Evolutionary conservation across 1,139 yeast genomes (phyloP), one percentile per base, ranked within the genome.

Genomic region (Blastobotrys arbuscula): DNA sequence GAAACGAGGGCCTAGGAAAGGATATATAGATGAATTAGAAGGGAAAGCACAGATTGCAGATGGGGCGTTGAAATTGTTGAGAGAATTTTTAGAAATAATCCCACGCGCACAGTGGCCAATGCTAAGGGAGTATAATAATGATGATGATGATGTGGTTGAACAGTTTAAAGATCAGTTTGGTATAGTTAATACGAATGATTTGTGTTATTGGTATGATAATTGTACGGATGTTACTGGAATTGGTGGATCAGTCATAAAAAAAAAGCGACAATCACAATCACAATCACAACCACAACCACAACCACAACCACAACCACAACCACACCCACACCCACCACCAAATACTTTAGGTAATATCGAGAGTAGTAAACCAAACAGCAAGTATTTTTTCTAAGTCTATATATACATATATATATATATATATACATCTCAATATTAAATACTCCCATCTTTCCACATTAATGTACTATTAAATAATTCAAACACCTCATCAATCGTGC

Each of bases 1-100:
- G 20, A 49, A 46, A 37, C 39, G 53, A 20, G 53, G 53, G 4
- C 53, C 53, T 12, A 35, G 43, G 10, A 50, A 50, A 26, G 53
- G 53, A 9, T 50, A 50, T 36, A 50, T 50, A 35, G 48, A 39
- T 13, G 37, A 49, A 9, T 48, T 50, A 5, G 53, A 50, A 41
- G 20, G 16, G 12, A 46, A 39, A 24, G 52, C 53, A 5, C 21
- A 38, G 12, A 36, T 47, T 12, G 39, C 44, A 10, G 39, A 42
- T 9, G 20, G 39, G 5, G 45, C 48, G 2, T 33, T 49, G 18
- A 24, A 28, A 20, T 19, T 50, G 8, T 31, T 49, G 31, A n/a
- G 35, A 15, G 38, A 26, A 18, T 41, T 50, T 18, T 26, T 50
- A 37, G 37, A 39, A 15, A 23, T 21, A 10, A 34, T 46, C 6